Evolutionary conservation across 176 grass and related monocot species (phyloP).

Genomic region (Melocanna baccifera): DNA sequence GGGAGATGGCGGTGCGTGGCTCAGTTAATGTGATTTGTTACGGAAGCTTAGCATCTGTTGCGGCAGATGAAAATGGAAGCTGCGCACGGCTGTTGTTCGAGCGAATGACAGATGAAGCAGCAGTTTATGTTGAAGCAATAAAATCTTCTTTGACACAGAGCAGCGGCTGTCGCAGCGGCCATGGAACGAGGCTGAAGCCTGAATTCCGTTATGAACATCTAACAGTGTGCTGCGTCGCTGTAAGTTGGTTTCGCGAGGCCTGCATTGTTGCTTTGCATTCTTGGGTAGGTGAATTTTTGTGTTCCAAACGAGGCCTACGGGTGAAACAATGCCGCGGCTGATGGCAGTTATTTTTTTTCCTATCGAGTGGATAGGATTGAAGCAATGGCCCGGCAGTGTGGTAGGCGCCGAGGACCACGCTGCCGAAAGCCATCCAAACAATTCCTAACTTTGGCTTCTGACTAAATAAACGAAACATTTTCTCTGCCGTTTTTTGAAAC

Average conservation of each 20-base stretch:
- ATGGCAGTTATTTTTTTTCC: neutral
- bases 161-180: neutral
- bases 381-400: neutral
- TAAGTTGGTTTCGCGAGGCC: neutral
- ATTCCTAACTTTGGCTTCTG: no score
- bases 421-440: neutral
- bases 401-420: conserved; percentile 23
- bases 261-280: neutral
- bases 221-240: neutral
- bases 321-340: no score
- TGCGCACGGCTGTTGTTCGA: neutral
- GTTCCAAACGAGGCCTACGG: no score
- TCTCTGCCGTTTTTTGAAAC: no score
- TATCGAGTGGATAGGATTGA: neutral
- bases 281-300: no score
- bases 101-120: neutral
- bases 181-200: neutral
- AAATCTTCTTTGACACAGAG: no score
- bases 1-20: neutral
- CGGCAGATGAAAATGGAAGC: neutral
- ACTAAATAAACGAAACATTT: no score
- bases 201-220: neutral
- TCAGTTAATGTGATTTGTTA: neutral
- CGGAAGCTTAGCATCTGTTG: neutral
- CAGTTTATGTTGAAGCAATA: neutral